Base-by-base conservation (phyloP, 1,284 basidiomycete species). In the Phellinidium pouzarii region DNA sequence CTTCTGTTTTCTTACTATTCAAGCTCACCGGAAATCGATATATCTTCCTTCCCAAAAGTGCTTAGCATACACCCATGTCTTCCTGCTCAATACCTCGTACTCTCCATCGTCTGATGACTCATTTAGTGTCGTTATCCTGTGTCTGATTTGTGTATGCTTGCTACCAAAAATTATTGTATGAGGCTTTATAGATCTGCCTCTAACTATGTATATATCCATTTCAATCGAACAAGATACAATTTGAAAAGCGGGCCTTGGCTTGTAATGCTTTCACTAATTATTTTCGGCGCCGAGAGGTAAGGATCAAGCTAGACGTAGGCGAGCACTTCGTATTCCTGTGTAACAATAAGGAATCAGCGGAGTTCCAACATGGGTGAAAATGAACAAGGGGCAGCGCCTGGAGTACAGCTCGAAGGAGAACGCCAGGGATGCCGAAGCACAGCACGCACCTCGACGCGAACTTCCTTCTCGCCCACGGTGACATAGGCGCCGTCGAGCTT, bases 401-500 rank as follows among this genome's bases (percentile, higher is more conserved):
- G 7, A 2, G 19, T 3, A 17, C 7, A 20, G n/a, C 9, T 23
- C 9, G 23, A 44, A 23, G 12, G 5, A 22, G 27, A 14, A 17
- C 14, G 8, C n/a, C 14, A 20, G 12, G 37, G 19, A 49, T 23
- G 3, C 3, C 8, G 3, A 27, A 3, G 9, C 9, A 20, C 8
- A 11, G 20, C 7, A 38, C 54, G 31, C 3, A 77, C 76, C 60
- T 72, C 42, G 11, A 77, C 76, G 59, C 72, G 66, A 53, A 77
- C 59, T 25, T 66, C 61, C 61, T 77, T 73, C n/a, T 72, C 72
- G 45, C 64, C 71, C 51, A 72, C 77, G 3, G 78, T 72, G 50
- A 83, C 74, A 54, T 73, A 75, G 1, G 78, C 55, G 72, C 79
- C 78, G 50, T 79, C 72, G 48, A 82, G 72, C 50, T 74, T 68